Evolutionary conservation across 495 filamentous ascomycete species (phyloP).

Genomic region (Penicillium lividum): DNA sequence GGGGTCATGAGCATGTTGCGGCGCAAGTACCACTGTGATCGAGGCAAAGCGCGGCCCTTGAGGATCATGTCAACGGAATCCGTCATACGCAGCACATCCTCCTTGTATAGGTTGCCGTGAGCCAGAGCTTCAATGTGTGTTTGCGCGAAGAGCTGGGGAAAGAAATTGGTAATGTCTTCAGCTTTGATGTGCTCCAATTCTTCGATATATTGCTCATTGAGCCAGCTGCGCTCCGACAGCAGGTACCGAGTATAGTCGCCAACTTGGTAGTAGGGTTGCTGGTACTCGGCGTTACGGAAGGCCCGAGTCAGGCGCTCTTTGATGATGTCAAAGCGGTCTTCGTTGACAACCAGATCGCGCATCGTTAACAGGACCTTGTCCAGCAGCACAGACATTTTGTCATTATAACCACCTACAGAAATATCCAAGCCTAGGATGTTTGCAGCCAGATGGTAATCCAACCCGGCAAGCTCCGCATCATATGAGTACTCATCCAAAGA

Average conservation of each 20-base stretch:
- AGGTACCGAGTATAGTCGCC: conserved; percentile 83
- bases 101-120: conserved; percentile 94
- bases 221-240: conserved; percentile 70
- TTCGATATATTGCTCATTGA: conserved; percentile 77
- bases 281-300: conserved; percentile 82
- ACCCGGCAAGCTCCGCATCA: conserved; percentile 88
- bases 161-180: conserved; percentile 74
- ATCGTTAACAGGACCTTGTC: conserved; percentile 89
- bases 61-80: conserved; percentile 78
- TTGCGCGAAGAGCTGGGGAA: conserved; percentile 77
- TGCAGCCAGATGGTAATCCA: conserved; percentile 76
- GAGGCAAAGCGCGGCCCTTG: conserved; percentile 72
- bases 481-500: conserved; percentile 94
- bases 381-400: conserved; percentile 88
- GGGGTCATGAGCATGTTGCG: conserved; percentile 76
- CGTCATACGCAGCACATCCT: conserved; percentile 86
- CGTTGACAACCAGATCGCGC: conserved; percentile 77
- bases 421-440: conserved; percentile 75
- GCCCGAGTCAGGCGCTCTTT: conserved; percentile 78
- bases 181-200: conserved; percentile 74
- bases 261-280: conserved; percentile 87
- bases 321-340: conserved; percentile 86
- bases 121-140: conserved; percentile 84
- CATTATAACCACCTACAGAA: conserved; percentile 87
- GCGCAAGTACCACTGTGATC: conserved; percentile 75